Percentiles rank a stretch among this genome's conserved stretches.
Evolutionary conservation across 139 green algal species (phyloP).

Genomic region (Yamagishiella unicocca): DNA sequence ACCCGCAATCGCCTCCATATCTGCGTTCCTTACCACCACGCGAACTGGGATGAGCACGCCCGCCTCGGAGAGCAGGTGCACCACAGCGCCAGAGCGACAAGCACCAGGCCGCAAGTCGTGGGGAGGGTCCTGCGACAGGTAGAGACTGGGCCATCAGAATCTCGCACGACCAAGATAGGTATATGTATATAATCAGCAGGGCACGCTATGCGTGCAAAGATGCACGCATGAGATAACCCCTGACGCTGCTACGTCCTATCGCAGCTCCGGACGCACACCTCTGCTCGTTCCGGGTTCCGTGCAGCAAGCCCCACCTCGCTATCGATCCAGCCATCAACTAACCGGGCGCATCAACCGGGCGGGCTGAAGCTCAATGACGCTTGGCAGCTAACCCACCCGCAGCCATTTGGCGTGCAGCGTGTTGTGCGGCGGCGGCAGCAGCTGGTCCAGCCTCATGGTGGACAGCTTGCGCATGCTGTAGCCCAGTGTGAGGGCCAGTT

Average conservation of each 20-base stretch:
- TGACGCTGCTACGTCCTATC: too few relatives aligned
- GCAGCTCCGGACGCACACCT: too few relatives aligned
- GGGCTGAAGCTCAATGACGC: neutral
- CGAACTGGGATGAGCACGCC: constrained; percentile 46
- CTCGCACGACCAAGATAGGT: neutral
- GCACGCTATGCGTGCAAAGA: too few relatives aligned
- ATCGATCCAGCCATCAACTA: neutral
- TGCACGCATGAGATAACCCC: too few relatives aligned
- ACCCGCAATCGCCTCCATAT: neutral
- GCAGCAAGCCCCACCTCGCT: neutral
- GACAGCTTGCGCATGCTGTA: constrained; percentile 40
- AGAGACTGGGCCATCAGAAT: too few relatives aligned
- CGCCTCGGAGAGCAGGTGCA: constrained; percentile 45
- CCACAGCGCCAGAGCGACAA: constrained; percentile 52
- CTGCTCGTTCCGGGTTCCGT: neutral
- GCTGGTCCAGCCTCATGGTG: constrained; percentile 44
- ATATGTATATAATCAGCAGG: neutral
- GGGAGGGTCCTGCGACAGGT: constrained; percentile 22
- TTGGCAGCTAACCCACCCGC: constrained; percentile 45
- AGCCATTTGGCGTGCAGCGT: constrained; percentile 61
- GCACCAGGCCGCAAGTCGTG: neutral
- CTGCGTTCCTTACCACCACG: constrained; percentile 4
- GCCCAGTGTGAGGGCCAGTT: constrained; percentile 48
- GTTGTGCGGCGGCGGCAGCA: constrained; percentile 57
- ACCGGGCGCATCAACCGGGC: neutral